Evolutionary conservation across 176 grass and related monocot species (phyloP), one percentile per base, ranked within the genome.

Genomic region (Pharus latifolius): DNA sequence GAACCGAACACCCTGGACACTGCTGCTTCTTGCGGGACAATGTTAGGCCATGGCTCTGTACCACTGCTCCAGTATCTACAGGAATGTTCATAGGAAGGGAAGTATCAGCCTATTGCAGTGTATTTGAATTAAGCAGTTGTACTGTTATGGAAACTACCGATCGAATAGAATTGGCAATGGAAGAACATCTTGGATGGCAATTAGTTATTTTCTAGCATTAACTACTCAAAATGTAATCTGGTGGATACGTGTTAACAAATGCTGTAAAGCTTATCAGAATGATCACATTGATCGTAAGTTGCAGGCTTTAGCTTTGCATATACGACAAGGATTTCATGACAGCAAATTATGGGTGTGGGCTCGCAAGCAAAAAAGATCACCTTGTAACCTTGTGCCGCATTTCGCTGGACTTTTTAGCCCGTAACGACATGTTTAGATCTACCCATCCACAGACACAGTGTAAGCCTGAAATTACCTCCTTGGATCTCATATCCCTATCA

Each of bases 21-120:
- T 0, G 96, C 85, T 5, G 95, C 87, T 43, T 99, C 90, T 43
- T 79, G 87, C 5, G 87, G 87, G 16, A 79, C 76, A 10, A 91
- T 91, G 76, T 91, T 99, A 27, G 96, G 96, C 96, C 96, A 99
- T 26, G 69, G 50, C 65, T 99, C 87, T 25, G 66, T 72, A 57
- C 90, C 95, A 55, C 96, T 91, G 43, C 87, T 86, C 96, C 95
- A 99, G 84, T 88, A 99, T 38, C 95, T 99, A 63, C 37, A 70
- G 5, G 35, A 2, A 13, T 26, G 45, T 22, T 55, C 26, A 27
- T 2, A 23, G 1, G 16, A 62, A 34, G 7, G 9, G 44, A 34
- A 11, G 37, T 0, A 26, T 7, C 1, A 1, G 49, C 6, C 31
- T 13, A 54, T 15, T 49, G 10, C 15, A 41, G 11, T 50, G 26